phyloP scores from a whole-genome alignment of 2,329 filamentous ascomycete genomes.

The Paraphoma sp. region DNA sequence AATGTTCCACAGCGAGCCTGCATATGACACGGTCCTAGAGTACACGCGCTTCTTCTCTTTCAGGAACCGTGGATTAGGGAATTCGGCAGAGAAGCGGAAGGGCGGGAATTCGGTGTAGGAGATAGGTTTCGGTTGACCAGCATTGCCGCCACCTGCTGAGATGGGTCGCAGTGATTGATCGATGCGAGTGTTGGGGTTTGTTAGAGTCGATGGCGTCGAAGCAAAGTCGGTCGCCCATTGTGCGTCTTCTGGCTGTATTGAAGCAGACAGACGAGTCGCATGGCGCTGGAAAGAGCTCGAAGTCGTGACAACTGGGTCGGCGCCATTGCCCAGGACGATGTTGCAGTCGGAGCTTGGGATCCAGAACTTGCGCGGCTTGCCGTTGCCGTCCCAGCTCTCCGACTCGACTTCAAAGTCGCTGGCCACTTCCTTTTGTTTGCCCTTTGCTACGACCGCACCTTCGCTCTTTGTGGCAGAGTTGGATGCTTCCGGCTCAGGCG shows the following conservation, averaged over 20 bases:
- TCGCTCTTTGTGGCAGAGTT: constrained; percentile 24
- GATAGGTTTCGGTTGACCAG: constrained; percentile 48
- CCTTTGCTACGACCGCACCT: constrained; percentile 45
- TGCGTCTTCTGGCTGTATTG: constrained; percentile 61
- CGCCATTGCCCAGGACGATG: constrained; percentile 61
- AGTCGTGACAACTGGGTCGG: constrained; percentile 59
- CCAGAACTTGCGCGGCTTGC: constrained; percentile 63
- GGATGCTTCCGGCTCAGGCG: constrained; percentile 43
- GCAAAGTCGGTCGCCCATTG: constrained; percentile 64
- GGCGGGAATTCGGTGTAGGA: constrained; percentile 63
- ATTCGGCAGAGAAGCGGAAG: constrained; percentile 65
- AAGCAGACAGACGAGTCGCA: constrained; percentile 57
- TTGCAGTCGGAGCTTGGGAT: constrained; percentile 63
- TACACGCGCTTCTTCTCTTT: constrained; percentile 67
- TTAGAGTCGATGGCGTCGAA: constrained; percentile 52
- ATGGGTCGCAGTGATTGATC: constrained; percentile 40
- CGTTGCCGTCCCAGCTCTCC: constrained; percentile 62
- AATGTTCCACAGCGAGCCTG: constrained; percentile 66
- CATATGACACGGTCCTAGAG: constrained; percentile 65
- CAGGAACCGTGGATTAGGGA: constrained; percentile 61
- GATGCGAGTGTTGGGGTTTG: constrained; percentile 41
- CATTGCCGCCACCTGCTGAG: constrained; percentile 44
- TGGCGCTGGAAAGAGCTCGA: constrained; percentile 54
- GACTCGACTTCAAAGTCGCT: constrained; percentile 50
- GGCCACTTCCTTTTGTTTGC: constrained; percentile 50